phyloP scores from a whole-genome alignment of 1,139 yeast species.

The Pichia sp. region DNA sequence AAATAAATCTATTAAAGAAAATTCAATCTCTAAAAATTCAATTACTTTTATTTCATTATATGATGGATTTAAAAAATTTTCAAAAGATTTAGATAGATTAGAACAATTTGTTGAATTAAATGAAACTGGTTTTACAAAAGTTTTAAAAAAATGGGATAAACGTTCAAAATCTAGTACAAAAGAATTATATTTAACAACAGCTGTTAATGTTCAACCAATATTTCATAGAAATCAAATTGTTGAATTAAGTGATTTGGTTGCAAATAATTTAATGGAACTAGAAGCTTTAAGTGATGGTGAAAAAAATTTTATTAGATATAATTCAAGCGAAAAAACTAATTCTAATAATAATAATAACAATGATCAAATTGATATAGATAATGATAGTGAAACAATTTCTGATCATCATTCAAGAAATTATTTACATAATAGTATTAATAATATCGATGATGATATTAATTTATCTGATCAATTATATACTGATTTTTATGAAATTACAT shows the following conservation, averaged over 20 bases:
- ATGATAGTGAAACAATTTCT: neutral
- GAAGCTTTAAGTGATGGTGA: constrained; percentile 83
- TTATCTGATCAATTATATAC: constrained; percentile 27
- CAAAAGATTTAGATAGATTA: constrained; percentile 77
- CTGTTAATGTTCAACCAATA: constrained; percentile 94
- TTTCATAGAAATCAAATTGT: constrained; percentile 87
- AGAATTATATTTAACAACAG: constrained; percentile 83
- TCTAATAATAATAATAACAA: constrained; percentile 10
- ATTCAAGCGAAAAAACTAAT: constrained; percentile 6
- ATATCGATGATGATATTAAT: constrained; percentile 8
- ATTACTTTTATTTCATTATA: constrained; percentile 62
- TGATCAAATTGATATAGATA: constrained; percentile 12
- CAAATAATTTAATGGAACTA: constrained; percentile 69
- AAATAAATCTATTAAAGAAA: constrained; percentile 42
- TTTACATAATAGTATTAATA: neutral
- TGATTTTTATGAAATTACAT: constrained; percentile 28
- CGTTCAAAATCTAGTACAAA: constrained; percentile 91
- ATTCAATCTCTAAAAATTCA: constrained; percentile 37
- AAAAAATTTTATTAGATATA: constrained; percentile 22
- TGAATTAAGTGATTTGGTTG: constrained; percentile 75
- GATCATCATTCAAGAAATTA: neutral
- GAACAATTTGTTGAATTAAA: constrained; percentile 92
- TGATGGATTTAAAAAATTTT: constrained; percentile 83
- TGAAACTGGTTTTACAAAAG: constrained; percentile 93
- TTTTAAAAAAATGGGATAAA: constrained; percentile 95